Base-by-base conservation (phyloP, 352 stramenopile species). In the Globisporangium megalacanthum region DNA sequence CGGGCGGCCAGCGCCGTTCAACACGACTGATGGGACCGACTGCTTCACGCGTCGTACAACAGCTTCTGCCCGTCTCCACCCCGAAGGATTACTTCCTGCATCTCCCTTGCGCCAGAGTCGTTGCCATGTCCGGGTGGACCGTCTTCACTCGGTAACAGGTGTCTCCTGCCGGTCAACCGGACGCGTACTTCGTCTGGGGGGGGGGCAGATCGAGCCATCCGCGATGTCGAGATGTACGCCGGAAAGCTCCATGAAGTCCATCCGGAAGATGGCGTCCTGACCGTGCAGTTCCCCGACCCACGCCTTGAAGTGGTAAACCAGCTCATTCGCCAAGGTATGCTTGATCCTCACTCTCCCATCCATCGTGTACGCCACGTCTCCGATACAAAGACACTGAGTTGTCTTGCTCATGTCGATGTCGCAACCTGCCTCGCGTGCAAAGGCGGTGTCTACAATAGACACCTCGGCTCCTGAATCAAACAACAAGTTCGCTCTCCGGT, bases 381-480 rank as follows among this genome's bases (percentile, higher is more conserved):
- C 39, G 37, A 67, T 62, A 10, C 58, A 45, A 2, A 66, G 35
- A n/a, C 58, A 63, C n/a, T 55, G 20, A 49, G 56, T 39, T 6
- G 6, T 62, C 15, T 50, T 49, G 22, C 22, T 49, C 8, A 17
- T 60, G 52, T 65, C 62, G 25, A 64, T 56, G 10, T 49, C 17
- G 51, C 42, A 64, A 62, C 62, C n/a, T n/a, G n/a, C n/a, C n/a
- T n/a, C n/a, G n/a, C n/a, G n/a, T n/a, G n/a, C n/a, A n/a, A n/a
- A n/a, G 45, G 57, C 14, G 49, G 53, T 54, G 17, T 69, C 62
- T 13, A 69, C 0, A 6, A 68, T 61, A 1, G 61, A 68, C 37
- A 60, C 56, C 25, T 68, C 55, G 52, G 51, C 61, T 29, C 51
- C 52, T 17, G 55, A 64, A 22, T 75, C 68, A 25, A 68, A 50